Percentiles rank a stretch among this genome's conserved stretches.
Evolutionary conservation across 2,329 filamentous ascomycete genomes (phyloP).

Genomic region (Chaetomium sp.): DNA sequence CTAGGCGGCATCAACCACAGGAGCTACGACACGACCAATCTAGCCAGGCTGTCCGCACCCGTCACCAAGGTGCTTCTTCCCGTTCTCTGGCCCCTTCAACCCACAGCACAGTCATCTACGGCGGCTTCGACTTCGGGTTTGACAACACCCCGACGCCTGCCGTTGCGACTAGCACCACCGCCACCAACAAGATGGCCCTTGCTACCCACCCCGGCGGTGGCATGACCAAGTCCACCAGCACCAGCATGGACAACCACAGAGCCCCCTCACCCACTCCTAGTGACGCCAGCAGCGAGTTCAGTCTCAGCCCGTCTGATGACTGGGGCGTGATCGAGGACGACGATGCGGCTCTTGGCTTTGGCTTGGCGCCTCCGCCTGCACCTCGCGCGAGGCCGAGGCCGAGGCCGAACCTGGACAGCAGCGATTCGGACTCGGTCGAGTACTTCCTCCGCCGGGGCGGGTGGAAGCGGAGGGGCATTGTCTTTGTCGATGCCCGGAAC

Average conservation of each 20-base stretch:
- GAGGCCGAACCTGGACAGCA: neutral
- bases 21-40: slow-evolving; percentile 19
- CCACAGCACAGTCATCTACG: slow-evolving; percentile 25
- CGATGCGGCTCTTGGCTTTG: neutral
- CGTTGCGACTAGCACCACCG: slow-evolving; percentile 2
- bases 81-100: neutral
- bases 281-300: slow-evolving; percentile 13
- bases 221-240: slow-evolving; percentile 1
- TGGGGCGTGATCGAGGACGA: neutral
- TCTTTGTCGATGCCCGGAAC: slow-evolving; percentile 24
- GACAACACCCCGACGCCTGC: slow-evolving; percentile 2
- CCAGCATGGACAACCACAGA: slow-evolving; percentile 3
- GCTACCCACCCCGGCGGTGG: neutral
- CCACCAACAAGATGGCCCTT: slow-evolving; percentile 1
- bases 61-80: neutral
- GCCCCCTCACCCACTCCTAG: slow-evolving; percentile 17
- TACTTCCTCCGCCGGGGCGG: slow-evolving; percentile 29
- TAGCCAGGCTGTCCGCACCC: slow-evolving; percentile 1
- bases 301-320: neutral
- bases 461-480: slow-evolving; percentile 33
- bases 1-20: slow-evolving; percentile 11
- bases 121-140: slow-evolving; percentile 32
- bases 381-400: slow-evolving; percentile 3
- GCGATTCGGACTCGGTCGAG: slow-evolving; percentile 19
- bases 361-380: slow-evolving; percentile 7